Conservation (phyloP, 2,329 filamentous ascomycete genomes). For the Diaporthe batatas region DNA sequence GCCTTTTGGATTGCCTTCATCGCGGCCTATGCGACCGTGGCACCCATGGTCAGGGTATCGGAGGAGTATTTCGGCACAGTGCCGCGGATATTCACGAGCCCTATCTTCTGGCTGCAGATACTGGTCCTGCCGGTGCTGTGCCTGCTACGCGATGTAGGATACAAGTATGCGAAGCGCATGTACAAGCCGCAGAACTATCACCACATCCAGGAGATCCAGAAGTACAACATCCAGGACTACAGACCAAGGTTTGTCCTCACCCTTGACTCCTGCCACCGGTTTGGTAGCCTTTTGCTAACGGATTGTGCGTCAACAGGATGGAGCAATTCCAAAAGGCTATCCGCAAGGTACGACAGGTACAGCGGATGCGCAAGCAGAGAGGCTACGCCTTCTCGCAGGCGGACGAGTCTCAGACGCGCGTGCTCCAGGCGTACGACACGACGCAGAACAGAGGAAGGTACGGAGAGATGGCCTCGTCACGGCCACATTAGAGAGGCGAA, state of each 20-base stretch:
- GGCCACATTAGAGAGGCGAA: slow-evolving; percentile 28
- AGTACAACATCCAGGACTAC: slow-evolving; percentile 99
- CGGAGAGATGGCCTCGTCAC: slow-evolving; percentile 85
- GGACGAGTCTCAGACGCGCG: slow-evolving; percentile 93
- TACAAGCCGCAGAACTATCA: slow-evolving; percentile 96
- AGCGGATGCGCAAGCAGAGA: slow-evolving; percentile 98
- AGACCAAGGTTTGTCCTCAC: slow-evolving; percentile 79
- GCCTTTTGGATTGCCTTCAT: slow-evolving; percentile 92
- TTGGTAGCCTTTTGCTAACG: background rate
- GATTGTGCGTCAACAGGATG: slow-evolving; percentile 72
- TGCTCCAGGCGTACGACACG: slow-evolving; percentile 97
- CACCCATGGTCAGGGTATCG: slow-evolving; percentile 85
- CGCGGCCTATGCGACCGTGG: slow-evolving; percentile 87
- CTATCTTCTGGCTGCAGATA: slow-evolving; percentile 93
- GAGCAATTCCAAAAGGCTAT: slow-evolving; percentile 99
- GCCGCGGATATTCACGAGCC: slow-evolving; percentile 82
- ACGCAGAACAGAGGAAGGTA: slow-evolving; percentile 91
- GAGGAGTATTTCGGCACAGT: slow-evolving; percentile 88
- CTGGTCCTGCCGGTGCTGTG: slow-evolving; percentile 84
- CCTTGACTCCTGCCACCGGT: background rate
- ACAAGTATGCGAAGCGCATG: slow-evolving; percentile 99
- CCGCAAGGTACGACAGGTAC: slow-evolving; percentile 96
- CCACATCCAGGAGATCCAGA: slow-evolving; percentile 99
- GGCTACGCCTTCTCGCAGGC: slow-evolving; percentile 98
- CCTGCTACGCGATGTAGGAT: slow-evolving; percentile 88